Evolutionary conservation across 169 alveolate genomes (phyloP).

Genomic region (Neospora caninum): DNA sequence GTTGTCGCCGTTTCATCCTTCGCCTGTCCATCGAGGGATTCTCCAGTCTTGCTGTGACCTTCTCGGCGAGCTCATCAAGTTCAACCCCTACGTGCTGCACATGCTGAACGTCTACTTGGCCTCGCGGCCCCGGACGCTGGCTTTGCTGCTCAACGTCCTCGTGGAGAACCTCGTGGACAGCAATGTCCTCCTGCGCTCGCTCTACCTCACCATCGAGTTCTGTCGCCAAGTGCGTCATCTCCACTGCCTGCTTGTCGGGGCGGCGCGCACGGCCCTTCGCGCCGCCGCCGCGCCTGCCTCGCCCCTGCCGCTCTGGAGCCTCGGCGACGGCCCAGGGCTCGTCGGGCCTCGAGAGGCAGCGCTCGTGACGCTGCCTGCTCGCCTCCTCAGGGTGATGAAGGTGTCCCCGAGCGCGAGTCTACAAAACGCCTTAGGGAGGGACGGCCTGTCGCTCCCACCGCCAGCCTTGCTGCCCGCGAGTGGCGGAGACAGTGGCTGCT

Average conservation of each 20-base stretch:
- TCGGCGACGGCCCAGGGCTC: not conserved
- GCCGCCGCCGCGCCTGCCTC: not conserved
- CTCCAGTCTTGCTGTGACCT: conserved; percentile 55
- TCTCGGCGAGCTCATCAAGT: conserved; percentile 41
- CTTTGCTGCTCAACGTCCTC: not conserved
- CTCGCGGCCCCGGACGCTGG: not conserved
- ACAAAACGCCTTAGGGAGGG: not conserved
- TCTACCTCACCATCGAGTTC: conserved; percentile 30
- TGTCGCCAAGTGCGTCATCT: conserved; percentile 9
- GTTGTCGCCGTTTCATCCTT: not conserved
- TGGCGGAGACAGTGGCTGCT: not conserved
- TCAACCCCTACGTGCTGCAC: conserved; percentile 35
- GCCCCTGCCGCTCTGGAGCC: not conserved
- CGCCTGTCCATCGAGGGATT: conserved; percentile 23
- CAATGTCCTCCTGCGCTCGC: conserved; percentile 40
- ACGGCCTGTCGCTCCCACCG: not conserved
- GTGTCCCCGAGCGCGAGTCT: not conserved
- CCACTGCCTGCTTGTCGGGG: not conserved
- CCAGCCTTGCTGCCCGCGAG: not conserved
- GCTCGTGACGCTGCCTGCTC: not conserved
- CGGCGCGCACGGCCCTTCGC: not conserved
- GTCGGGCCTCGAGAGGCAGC: not conserved
- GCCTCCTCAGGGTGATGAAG: not conserved
- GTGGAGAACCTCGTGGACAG: conserved; percentile 34
- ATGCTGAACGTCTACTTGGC: conserved; percentile 38